Evolutionary conservation across 805 yeast genomes (phyloP).

Genomic region (Saturnispora sanitii): DNA sequence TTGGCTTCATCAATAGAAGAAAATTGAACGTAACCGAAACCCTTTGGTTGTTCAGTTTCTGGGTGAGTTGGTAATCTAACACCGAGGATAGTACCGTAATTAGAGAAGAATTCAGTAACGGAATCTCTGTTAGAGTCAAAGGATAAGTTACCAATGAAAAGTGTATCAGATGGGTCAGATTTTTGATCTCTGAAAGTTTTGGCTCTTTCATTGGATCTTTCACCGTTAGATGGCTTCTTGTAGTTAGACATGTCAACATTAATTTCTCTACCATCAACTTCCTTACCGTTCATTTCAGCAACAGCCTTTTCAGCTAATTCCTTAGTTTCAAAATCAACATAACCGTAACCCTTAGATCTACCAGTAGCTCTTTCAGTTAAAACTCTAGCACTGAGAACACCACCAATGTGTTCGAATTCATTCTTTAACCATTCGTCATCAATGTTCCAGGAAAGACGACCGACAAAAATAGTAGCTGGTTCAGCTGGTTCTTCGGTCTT

Average conservation of each 20-base stretch:
- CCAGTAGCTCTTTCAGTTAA: slow-evolving; percentile 78
- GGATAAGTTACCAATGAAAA: slow-evolving; percentile 92
- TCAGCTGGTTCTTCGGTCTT: slow-evolving; percentile 37
- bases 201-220: slow-evolving; percentile 67
- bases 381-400: slow-evolving; percentile 83
- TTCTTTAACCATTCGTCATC: slow-evolving; percentile 89
- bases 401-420: slow-evolving; percentile 77
- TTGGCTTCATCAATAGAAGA: slow-evolving; percentile 81
- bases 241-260: slow-evolving; percentile 87
- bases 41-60: slow-evolving; percentile 97
- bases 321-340: slow-evolving; percentile 82
- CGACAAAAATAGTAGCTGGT: slow-evolving; percentile 88
- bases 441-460: slow-evolving; percentile 94
- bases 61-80: slow-evolving; percentile 97
- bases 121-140: slow-evolving; percentile 80
- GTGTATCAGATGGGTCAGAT: slow-evolving; percentile 89
- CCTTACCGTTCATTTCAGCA: slow-evolving; percentile 77
- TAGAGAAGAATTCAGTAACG: slow-evolving; percentile 62
- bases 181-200: slow-evolving; percentile 81
- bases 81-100: slow-evolving; percentile 73
- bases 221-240: slow-evolving; percentile 43
- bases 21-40: slow-evolving; percentile 96
- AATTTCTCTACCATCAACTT: slow-evolving; percentile 94
- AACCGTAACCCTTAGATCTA: slow-evolving; percentile 94
- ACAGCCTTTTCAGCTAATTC: slow-evolving; percentile 81